Percentiles rank a stretch among this genome's conserved stretches.
These are phyloP conservation scores for Filobasidium floriforme DNA, from an alignment of 768 basidiomycete genomes.

Conservation along the genomic window DNA sequence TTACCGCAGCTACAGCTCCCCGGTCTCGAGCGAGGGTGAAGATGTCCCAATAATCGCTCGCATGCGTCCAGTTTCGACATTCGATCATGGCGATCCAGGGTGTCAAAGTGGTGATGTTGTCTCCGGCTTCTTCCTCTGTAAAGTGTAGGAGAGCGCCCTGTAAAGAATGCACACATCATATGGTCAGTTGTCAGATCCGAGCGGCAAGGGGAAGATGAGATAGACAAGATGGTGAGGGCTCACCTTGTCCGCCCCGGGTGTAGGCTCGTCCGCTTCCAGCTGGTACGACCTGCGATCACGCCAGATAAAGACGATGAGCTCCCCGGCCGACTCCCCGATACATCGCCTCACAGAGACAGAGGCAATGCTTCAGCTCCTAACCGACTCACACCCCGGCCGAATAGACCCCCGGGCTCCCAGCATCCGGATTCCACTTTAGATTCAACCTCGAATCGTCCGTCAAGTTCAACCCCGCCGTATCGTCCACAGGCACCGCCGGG, in stretches of 20 bases:
- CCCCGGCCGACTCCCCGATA: background rate
- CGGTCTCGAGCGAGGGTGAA: conserved; percentile 71
- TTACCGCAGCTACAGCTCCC: conserved; percentile 72
- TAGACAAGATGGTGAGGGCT: background rate
- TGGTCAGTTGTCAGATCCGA: background rate
- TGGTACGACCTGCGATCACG: conserved; percentile 35
- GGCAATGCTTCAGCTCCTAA: background rate
- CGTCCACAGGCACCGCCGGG: conserved; percentile 66
- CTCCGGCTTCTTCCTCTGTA: conserved; percentile 54
- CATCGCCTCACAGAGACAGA: background rate
- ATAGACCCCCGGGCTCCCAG: conserved; percentile 42
- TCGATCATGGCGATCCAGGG: conserved; percentile 87
- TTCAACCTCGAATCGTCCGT: conserved; percentile 57
- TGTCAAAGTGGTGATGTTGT: conserved; percentile 53
- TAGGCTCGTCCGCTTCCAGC: conserved; percentile 38
- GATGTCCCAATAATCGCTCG: conserved; percentile 52
- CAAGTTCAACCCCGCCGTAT: conserved; percentile 53
- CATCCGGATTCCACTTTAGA: conserved; percentile 55
- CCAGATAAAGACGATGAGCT: background rate
- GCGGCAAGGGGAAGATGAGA: background rate
- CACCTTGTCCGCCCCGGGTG: conserved; percentile 33
- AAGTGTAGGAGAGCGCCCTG: conserved; percentile 82
- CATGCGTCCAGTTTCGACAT: conserved; percentile 72
- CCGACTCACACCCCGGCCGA: conserved; percentile 33
- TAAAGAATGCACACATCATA: conserved; percentile 2